phyloP scores from a whole-genome alignment of 495 filamentous ascomycete genomes.

The Penicillium goetzii region DNA sequence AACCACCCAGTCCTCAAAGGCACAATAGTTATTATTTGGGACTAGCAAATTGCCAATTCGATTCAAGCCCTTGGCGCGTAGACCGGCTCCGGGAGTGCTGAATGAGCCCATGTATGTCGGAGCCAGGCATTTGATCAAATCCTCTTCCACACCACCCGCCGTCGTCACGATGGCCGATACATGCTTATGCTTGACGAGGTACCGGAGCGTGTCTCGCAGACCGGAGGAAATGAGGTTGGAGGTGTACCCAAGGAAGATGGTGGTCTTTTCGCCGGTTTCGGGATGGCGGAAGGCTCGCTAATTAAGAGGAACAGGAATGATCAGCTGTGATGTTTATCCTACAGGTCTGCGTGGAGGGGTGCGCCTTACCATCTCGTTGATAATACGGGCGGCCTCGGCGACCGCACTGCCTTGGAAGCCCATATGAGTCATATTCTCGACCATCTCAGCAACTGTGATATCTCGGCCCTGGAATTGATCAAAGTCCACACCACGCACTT shows the following conservation, averaged over 20 bases:
- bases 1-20: slow-evolving; percentile 95
- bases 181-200: slow-evolving; percentile 87
- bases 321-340: neutral
- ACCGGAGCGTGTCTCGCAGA: slow-evolving; percentile 86
- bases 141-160: slow-evolving; percentile 96
- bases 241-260: slow-evolving; percentile 96
- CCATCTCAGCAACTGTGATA: slow-evolving; percentile 83
- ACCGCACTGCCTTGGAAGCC: slow-evolving; percentile 92
- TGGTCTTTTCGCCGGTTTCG: slow-evolving; percentile 72
- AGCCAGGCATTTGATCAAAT: slow-evolving; percentile 95
- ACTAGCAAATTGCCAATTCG: slow-evolving; percentile 96
- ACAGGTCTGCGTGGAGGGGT: neutral
- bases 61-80: slow-evolving; percentile 85
- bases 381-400: slow-evolving; percentile 79
- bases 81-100: slow-evolving; percentile 67
- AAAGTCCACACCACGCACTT: slow-evolving; percentile 89
- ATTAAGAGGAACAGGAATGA: neutral
- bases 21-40: slow-evolving; percentile 94
- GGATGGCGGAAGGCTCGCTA: slow-evolving; percentile 77
- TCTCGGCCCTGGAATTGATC: slow-evolving; percentile 71
- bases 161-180: slow-evolving; percentile 92
- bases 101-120: slow-evolving; percentile 92
- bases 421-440: slow-evolving; percentile 80
- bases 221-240: slow-evolving; percentile 97
- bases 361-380: slow-evolving; percentile 84